A percentile compares a stretch with the other conserved stretches of the same genome.
phyloP scores from a whole-genome alignment of 148 eudicot species.

The Chenopodium formosanum region DNA sequence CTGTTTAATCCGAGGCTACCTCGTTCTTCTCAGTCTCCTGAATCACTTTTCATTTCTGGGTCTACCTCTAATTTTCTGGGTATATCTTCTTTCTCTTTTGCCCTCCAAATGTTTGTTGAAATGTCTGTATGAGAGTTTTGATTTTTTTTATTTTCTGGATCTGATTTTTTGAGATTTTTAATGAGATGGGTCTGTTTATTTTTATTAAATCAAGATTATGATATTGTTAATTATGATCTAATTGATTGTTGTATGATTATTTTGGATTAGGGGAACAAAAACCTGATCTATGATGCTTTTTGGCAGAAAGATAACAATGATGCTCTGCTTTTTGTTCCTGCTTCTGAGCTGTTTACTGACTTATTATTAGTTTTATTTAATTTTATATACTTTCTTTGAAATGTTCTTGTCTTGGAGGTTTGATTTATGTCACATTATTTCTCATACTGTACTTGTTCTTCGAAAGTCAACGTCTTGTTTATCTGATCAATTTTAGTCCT shows the following conservation, averaged over 20 bases:
- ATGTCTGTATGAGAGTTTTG: not conserved
- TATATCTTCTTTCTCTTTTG: conserved; percentile 23
- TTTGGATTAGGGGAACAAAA: conserved; percentile 7
- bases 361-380: not conserved
- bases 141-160: not conserved
- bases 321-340: conserved; percentile 20
- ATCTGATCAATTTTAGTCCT: not conserved
- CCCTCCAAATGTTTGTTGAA: conserved; percentile 15
- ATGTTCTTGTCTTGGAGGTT: not conserved
- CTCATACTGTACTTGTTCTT: not conserved
- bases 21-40: conserved; percentile 39
- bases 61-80: conserved; percentile 53
- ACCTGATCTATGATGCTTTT: conserved; percentile 6
- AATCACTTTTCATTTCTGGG: conserved; percentile 50
- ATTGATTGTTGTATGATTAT: not conserved
- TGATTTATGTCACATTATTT: conserved; percentile 1
- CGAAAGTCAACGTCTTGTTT: conserved; percentile 10
- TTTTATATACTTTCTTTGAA: not conserved
- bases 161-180: not conserved
- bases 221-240: not conserved
- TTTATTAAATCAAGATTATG: too few species aligned
- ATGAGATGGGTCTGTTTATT: not conserved
- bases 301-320: conserved; percentile 16
- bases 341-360: not conserved
- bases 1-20: conserved; percentile 26